Evolutionary conservation across 768 basidiomycete genomes (phyloP).

Genomic region (Epithele typhae): DNA sequence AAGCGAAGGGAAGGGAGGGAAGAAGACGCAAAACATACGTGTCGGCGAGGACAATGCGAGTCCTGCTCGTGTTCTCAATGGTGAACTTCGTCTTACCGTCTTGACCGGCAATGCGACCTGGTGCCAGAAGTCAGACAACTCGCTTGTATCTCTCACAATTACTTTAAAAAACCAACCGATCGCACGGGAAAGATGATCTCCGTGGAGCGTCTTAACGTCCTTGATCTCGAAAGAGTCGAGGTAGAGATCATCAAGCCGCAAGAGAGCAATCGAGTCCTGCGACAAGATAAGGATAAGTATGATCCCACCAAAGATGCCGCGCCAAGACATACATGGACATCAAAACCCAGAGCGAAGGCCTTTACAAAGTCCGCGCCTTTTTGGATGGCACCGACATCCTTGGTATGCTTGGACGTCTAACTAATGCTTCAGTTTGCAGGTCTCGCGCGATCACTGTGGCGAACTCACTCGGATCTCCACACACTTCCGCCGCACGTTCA

Average conservation of each 20-base stretch:
- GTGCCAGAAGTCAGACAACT: neutral
- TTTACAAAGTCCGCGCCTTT: slow-evolving; percentile 98
- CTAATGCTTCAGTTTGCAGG: neutral
- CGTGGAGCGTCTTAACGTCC: slow-evolving; percentile 96
- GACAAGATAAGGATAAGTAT: neutral
- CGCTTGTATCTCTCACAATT: no score
- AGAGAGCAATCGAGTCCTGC: slow-evolving; percentile 92
- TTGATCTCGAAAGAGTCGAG: slow-evolving; percentile 99
- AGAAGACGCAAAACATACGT: slow-evolving; percentile 54
- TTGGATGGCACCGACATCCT: slow-evolving; percentile 88
- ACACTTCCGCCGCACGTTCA: slow-evolving; percentile 87
- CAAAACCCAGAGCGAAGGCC: slow-evolving; percentile 92
- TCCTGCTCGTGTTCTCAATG: slow-evolving; percentile 95
- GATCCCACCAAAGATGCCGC: no score
- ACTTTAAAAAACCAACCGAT: slow-evolving; percentile 60
- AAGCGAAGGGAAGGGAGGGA: neutral
- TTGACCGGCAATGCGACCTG: slow-evolving; percentile 96
- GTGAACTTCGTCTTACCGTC: slow-evolving; percentile 99
- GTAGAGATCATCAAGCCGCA: slow-evolving; percentile 94
- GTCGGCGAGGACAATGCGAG: slow-evolving; percentile 97
- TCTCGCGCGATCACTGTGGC: neutral
- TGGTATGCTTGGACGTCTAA: slow-evolving; percentile 92
- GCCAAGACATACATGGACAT: slow-evolving; percentile 68
- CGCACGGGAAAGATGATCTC: slow-evolving; percentile 96
- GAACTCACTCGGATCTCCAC: slow-evolving; percentile 87